Percentiles rank a stretch among this genome's conserved stretches.
Evolutionary conservation across 2,329 filamentous ascomycete species (phyloP).

Genomic region (Paracoccidioides lutzii): DNA sequence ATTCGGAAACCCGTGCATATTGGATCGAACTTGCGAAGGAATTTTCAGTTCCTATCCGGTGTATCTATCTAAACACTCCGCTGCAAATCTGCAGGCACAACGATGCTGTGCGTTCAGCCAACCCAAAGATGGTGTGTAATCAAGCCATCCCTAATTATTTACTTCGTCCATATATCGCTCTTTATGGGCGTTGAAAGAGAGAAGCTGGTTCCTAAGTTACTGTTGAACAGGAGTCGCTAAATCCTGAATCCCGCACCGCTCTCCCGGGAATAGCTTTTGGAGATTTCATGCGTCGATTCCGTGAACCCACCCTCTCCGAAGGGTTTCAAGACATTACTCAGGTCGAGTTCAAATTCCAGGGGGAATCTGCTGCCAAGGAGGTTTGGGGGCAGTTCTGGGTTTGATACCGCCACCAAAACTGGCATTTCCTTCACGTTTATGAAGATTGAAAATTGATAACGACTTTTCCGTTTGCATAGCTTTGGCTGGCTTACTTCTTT

Average conservation of each 20-base stretch:
- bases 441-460: no score
- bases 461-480: no score
- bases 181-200: background rate
- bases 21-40: constrained; percentile 67
- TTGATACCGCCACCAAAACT: constrained; percentile 23
- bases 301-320: constrained; percentile 57
- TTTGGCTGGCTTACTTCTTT: no score
- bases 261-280: constrained; percentile 73
- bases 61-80: constrained; percentile 69
- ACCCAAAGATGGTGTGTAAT: constrained; percentile 27
- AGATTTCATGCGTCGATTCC: constrained; percentile 59
- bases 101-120: constrained; percentile 63
- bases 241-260: constrained; percentile 63
- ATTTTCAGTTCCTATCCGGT: constrained; percentile 62
- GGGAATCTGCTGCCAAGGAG: constrained; percentile 52
- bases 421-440: no score
- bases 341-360: constrained; percentile 63
- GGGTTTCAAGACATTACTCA: constrained; percentile 71
- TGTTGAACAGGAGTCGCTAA: constrained; percentile 47
- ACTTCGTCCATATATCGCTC: background rate
- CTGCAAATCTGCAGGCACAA: constrained; percentile 69
- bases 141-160: background rate
- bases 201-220: background rate
- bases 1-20: constrained; percentile 58
- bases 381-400: constrained; percentile 72